Evolutionary conservation across 352 stramenopile species (phyloP).

Genomic region (Thalassiosira exigua): DNA sequence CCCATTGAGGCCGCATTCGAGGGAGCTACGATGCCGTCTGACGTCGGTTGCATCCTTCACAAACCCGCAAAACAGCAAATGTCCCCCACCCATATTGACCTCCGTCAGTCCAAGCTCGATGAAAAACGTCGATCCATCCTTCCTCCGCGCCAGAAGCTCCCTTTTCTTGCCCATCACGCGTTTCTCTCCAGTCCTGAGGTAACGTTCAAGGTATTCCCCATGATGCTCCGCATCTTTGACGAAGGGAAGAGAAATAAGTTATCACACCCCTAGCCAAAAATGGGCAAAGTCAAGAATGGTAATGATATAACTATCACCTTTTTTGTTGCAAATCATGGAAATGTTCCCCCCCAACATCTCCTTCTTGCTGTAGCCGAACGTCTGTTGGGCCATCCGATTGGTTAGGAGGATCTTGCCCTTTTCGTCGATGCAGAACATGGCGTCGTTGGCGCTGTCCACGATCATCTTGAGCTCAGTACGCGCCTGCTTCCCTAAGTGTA

Average conservation of each 20-base stretch:
- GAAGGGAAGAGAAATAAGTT: too few relatives aligned
- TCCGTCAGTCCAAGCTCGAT: conserved; percentile 47
- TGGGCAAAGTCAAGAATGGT: too few relatives aligned
- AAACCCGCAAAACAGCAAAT: conserved; percentile 46
- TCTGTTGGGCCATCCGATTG: conserved; percentile 34
- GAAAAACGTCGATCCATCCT: conserved; percentile 49
- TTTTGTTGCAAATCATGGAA: conserved; percentile 37
- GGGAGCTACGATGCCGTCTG: conserved; percentile 21
- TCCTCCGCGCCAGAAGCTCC: conserved; percentile 33
- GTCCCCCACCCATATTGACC: conserved; percentile 22
- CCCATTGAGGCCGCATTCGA: conserved; percentile 2
- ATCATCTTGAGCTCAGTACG: conserved; percentile 32
- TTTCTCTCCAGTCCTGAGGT: conserved; percentile 43
- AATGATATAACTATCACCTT: too few relatives aligned
- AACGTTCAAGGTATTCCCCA: too few relatives aligned
- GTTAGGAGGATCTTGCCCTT: conserved; percentile 35
- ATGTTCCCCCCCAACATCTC: conserved; percentile 52
- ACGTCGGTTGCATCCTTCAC: conserved; percentile 30
- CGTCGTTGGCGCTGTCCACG: conserved; percentile 31
- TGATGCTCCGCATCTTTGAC: too few relatives aligned
- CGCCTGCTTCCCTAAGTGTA: conserved; percentile 8
- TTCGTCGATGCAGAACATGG: conserved; percentile 55
- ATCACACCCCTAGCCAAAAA: too few relatives aligned
- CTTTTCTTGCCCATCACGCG: conserved; percentile 49
- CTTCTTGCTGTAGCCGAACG: conserved; percentile 46